Base-by-base conservation (phyloP, 2,329 filamentous ascomycete species). In the Colletotrichum sp. region DNA sequence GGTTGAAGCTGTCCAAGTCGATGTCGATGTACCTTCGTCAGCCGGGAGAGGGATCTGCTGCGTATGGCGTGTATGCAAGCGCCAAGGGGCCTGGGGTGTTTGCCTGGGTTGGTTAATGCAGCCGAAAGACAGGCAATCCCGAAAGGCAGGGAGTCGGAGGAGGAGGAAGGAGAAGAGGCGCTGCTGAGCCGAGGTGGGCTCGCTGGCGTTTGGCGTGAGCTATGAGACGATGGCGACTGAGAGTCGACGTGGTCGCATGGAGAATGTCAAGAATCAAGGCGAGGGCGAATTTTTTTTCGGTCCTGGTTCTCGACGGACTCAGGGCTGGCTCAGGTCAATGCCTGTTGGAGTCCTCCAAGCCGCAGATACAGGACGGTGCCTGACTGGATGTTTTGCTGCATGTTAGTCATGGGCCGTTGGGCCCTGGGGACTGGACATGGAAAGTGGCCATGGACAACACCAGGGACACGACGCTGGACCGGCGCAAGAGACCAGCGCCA, bases 331-430 rank as follows among this genome's bases (percentile, higher is more conserved):
- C 52, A 66, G 72, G 69, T 44, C 69, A 69, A 71, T 66, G 72
- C 69, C 30, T 67, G 69, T 72, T 68, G 72, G 72, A 68, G 72
- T 72, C 72, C 72, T 75, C 72, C 70, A 27, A 29, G 22, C 70
- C 34, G 65, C 70, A 61, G 62, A 62, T 55, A 25, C 36, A 27
- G 34, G n/a, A 44, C 49, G 29, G 34, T 25, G 72, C 29, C 61
- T 19, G 57, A 62, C 67, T 63, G 67, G 67, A 63, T 27, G 30
- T 30, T 44, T 62, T 69, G 52, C 67, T 70, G 49, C 44, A 65
- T 27, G 49, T 71, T 62, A 36, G 71, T 34, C 69, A 66, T 55
- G 34, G 65, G 71, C 36, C 44, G n/a, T 36, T 64, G 61, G 32
- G 61, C 22, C 29, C n/a, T 55, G 65, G 30, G 62, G 25, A 22